Percentiles rank a stretch among this genome's conserved stretches.
Evolutionary conservation across 208 protist genomes (phyloP).

Genomic region (Trypanosoma brucei): DNA sequence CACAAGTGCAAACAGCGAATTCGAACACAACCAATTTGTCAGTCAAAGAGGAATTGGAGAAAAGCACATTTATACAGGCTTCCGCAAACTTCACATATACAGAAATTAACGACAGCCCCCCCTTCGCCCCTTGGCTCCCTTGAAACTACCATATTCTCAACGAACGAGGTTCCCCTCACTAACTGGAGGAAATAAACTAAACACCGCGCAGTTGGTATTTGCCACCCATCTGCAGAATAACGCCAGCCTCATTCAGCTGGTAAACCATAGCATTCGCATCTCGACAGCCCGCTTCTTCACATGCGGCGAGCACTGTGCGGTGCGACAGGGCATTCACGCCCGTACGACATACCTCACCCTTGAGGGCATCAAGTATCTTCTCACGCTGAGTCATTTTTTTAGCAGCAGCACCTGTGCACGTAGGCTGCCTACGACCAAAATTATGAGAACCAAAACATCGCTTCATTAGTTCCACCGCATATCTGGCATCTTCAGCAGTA

Average conservation of each 20-base stretch:
- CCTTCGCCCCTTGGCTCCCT: too few relatives aligned
- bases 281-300: conserved; percentile 69
- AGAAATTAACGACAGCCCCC: too few relatives aligned
- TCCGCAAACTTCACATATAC: too few relatives aligned
- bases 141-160: too few relatives aligned
- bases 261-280: conserved; percentile 67
- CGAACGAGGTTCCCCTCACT: too few relatives aligned
- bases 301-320: conserved; percentile 49
- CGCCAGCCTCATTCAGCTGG: conserved; percentile 79
- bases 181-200: conserved; percentile 2
- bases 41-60: not conserved
- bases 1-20: not conserved
- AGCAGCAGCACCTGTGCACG: conserved; percentile 17
- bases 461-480: conserved; percentile 89
- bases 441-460: conserved; percentile 37
- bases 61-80: not conserved
- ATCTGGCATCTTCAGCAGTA: conserved; percentile 87
- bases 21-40: too few relatives aligned
- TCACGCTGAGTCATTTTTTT: conserved; percentile 56
- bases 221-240: conserved; percentile 63
- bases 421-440: not conserved
- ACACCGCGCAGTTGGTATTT: conserved; percentile 61
- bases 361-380: conserved; percentile 57
- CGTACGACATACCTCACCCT: conserved; percentile 42
- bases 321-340: conserved; percentile 54